phyloP scores from a whole-genome alignment of 2,329 filamentous ascomycete species.

The Colletotrichum phormii region DNA sequence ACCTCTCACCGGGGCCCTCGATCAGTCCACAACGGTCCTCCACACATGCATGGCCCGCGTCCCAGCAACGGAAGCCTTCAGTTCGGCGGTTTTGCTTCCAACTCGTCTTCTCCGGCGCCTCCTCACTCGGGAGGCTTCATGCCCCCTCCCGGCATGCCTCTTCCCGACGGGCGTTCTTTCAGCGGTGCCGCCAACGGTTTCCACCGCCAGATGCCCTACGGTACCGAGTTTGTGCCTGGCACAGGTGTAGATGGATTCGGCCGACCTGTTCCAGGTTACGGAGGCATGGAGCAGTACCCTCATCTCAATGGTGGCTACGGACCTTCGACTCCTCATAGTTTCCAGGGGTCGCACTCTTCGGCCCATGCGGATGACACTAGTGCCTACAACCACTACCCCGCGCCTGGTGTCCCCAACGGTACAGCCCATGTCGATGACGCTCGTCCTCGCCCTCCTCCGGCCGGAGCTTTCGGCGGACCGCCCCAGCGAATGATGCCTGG shows the following conservation, averaged over 20 bases:
- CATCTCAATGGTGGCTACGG: slow-evolving; percentile 55
- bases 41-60: slow-evolving; percentile 61
- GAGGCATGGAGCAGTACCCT: slow-evolving; percentile 49
- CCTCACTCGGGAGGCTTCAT: slow-evolving; percentile 60
- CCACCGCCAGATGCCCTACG: slow-evolving; percentile 51
- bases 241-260: slow-evolving; percentile 52
- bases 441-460: slow-evolving; percentile 34
- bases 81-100: slow-evolving; percentile 68
- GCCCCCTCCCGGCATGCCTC: slow-evolving; percentile 59
- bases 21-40: slow-evolving; percentile 49
- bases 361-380: slow-evolving; percentile 58
- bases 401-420: slow-evolving; percentile 54
- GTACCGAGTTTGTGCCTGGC: slow-evolving; percentile 49
- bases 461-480: slow-evolving; percentile 33
- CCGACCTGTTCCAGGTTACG: slow-evolving; percentile 47
- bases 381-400: slow-evolving; percentile 53
- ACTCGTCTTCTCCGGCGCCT: slow-evolving; percentile 67
- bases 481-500: slow-evolving; percentile 47
- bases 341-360: slow-evolving; percentile 71
- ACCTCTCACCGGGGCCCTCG: slow-evolving; percentile 47
- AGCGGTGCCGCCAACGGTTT: slow-evolving; percentile 48
- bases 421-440: slow-evolving; percentile 45
- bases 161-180: slow-evolving; percentile 47
- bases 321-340: slow-evolving; percentile 69
- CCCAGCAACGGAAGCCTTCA: slow-evolving; percentile 67